Evolutionary conservation across 2,329 filamentous ascomycete genomes (phyloP), one percentile per base, ranked within the genome.

Genomic region (Lachnum nothofagi): DNA sequence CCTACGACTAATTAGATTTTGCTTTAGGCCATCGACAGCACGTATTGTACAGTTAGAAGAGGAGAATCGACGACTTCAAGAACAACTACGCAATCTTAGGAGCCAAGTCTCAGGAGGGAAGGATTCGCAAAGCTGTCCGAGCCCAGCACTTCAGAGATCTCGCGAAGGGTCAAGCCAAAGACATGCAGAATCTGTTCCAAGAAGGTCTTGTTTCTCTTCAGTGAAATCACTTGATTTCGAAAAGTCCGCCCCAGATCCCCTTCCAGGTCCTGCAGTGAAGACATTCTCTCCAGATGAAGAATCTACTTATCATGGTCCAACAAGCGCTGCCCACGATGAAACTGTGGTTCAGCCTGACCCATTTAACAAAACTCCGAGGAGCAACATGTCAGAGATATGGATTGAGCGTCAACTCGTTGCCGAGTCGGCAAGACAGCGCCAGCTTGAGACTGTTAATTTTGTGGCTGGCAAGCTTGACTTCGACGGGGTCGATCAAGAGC

Each of bases 401-500:
- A 23, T 38, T 31, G 67, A 72, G 45, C 70, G 70, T 43, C 66
- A 34, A 67, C 61, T 77, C 5, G 67, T 77, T 39, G 73, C 72
- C 12, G 72, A 76, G 56, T 71, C 73, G 27, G 68, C 71, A 2
- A 68, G 68, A 44, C 72, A 76, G 54, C 64, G 41, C 9, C 76
- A 79, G 48, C 62, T 77, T 9, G 76, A 79, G 48, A 66, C 67
- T 0, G 62, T 78, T 46, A 73, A 79, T 52, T 67, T 72, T 34
- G 63, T 67, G 4, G 62, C 68, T 14, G 69, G 68, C 1, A 71
- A 70, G 45, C 67, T 79, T 3, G 76, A 80, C 56, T 79, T 81
- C 58, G 76, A 80, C 55, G 76, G 75, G 1, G 70, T 79, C 1
- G 70, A 76, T 25, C 70, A 75, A 0, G 72, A 77, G 10, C 56